Conservation (phyloP, 192 early-diverging fungal species). For the Chytriomyces hyalinus region DNA sequence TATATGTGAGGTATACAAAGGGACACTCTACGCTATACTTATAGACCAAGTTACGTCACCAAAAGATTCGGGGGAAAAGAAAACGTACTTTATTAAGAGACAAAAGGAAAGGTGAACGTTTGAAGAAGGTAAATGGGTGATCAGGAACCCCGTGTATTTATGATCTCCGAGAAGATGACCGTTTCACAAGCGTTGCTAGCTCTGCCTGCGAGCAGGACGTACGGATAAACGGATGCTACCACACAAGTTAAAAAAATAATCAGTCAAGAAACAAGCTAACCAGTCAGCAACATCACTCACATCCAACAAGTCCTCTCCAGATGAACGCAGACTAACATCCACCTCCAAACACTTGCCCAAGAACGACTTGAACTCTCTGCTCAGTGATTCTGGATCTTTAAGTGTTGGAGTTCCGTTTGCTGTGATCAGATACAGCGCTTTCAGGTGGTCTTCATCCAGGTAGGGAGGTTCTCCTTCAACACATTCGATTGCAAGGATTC, state of each 20-base stretch:
- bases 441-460: constrained; percentile 89
- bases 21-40: no score
- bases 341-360: constrained; percentile 84
- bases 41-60: no score
- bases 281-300: constrained; percentile 45
- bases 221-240: constrained; percentile 83
- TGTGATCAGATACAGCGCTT: constrained; percentile 91
- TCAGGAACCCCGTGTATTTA: background rate
- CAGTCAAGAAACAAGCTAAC: background rate
- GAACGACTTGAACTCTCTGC: constrained; percentile 81
- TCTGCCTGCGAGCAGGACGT: constrained; percentile 78
- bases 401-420: constrained; percentile 92
- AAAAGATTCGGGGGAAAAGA: no score
- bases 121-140: no score
- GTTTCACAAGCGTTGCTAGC: constrained; percentile 79
- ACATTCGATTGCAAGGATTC: constrained; percentile 97
- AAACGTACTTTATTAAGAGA: no score
- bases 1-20: no score
- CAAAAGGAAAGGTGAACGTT: no score
- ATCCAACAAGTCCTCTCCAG: constrained; percentile 73
- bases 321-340: constrained; percentile 79
- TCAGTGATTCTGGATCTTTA: constrained; percentile 81
- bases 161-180: constrained; percentile 8
- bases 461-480: constrained; percentile 96
- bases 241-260: background rate